phyloP scores from a whole-genome alignment of 2,329 filamentous ascomycete species.

The Penicillium hesseltinei region DNA sequence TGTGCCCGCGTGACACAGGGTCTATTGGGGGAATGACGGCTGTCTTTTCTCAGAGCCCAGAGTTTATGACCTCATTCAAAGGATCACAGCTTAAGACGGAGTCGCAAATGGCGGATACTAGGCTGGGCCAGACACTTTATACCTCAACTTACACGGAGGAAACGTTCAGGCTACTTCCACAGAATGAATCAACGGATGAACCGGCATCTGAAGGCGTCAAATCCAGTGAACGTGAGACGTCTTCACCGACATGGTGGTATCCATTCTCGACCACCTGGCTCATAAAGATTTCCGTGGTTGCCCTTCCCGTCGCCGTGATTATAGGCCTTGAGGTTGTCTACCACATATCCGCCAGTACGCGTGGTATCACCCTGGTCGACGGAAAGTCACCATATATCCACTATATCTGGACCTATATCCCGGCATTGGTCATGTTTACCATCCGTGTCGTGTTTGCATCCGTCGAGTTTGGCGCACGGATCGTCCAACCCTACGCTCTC shows the following conservation, averaged over 20 bases:
- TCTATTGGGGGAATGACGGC: constrained; percentile 12
- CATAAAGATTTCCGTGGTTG: background rate
- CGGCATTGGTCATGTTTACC: constrained; percentile 20
- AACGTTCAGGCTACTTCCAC: background rate
- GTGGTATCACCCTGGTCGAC: background rate
- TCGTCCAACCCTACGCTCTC: constrained; percentile 20
- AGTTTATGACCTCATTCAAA: constrained; percentile 1
- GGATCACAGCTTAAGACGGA: background rate
- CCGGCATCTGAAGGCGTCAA: background rate
- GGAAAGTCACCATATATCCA: constrained; percentile 21
- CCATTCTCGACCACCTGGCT: constrained; percentile 1
- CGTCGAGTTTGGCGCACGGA: constrained; percentile 16
- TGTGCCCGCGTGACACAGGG: constrained; percentile 11
- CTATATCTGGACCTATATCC: constrained; percentile 24
- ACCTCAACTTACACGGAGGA: background rate
- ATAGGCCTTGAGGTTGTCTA: constrained; percentile 1
- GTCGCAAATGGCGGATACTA: background rate
- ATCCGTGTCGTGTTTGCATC: constrained; percentile 17
- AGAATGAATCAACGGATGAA: background rate
- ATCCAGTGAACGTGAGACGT: background rate
- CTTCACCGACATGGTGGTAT: background rate
- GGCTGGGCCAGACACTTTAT: background rate
- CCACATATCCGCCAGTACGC: background rate
- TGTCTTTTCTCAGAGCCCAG: constrained; percentile 8
- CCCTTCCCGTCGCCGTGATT: constrained; percentile 1